phyloP scores from a whole-genome alignment of 2,329 filamentous ascomycete species.

The Alternaria consortialis region DNA sequence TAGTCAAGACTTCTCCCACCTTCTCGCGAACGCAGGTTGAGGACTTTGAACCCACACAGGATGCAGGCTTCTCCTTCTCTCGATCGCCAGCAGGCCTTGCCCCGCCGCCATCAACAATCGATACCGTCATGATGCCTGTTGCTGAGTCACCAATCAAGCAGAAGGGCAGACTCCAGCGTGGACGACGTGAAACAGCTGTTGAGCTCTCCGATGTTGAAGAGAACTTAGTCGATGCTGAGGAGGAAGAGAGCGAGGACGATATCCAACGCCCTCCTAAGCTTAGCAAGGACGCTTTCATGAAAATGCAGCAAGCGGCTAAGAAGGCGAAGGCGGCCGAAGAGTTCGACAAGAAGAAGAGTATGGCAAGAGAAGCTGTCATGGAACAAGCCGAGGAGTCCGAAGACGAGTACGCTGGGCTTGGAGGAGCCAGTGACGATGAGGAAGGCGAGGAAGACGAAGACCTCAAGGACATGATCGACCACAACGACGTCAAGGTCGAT shows the following conservation, averaged over 20 bases:
- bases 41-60: conserved; percentile 80
- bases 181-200: conserved; percentile 51
- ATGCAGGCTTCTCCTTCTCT: conserved; percentile 76
- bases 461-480: conserved; percentile 89
- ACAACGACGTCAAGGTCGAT: conserved; percentile 77
- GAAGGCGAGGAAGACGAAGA: conserved; percentile 77
- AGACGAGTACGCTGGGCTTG: conserved; percentile 95
- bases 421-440: conserved; percentile 88
- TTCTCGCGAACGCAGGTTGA: conserved; percentile 69
- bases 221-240: conserved; percentile 40
- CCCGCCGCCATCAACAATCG: conserved; percentile 73
- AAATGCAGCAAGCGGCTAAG: conserved; percentile 73
- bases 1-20: conserved; percentile 41
- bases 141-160: conserved; percentile 73
- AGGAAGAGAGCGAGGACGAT: conserved; percentile 36
- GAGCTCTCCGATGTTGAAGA: conserved; percentile 58
- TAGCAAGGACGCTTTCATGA: conserved; percentile 68
- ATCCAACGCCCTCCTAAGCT: conserved; percentile 47
- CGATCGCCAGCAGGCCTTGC: conserved; percentile 71
- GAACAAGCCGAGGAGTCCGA: conserved; percentile 98
- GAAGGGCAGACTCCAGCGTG: conserved; percentile 65
- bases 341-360: conserved; percentile 87
- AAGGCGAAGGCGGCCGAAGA: conserved; percentile 59
- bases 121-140: conserved; percentile 68
- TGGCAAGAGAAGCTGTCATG: conserved; percentile 83